Evolutionary conservation across 208 protist genomes (phyloP), one percentile per base, ranked within the genome.

Genomic region (Lotmaria passim): DNA sequence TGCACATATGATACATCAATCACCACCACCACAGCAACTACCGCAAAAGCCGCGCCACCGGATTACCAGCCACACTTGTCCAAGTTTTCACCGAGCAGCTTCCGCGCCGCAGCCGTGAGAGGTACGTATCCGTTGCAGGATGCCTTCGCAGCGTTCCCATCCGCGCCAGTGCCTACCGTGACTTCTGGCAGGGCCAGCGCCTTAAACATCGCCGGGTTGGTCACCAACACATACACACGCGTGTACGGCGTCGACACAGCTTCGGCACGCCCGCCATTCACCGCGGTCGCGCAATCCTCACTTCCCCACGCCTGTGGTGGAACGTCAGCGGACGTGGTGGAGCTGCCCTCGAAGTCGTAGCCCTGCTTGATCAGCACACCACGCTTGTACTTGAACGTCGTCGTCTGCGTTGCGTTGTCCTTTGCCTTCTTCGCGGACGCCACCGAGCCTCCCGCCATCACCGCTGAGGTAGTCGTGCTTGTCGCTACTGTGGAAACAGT

Each of bases 301-400:
- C 28, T 21, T 8, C 62, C 63, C 73, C 73, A 63, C 41, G 48
- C 62, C 10, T 44, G n/a, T 7, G 53, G 33, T 11, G 68, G 28
- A 15, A 44, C 31, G 2, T 34, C 44, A 21, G 26, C 43, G 19
- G 7, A 15, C 0, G 51, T 62, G 24, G 43, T 60, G 12, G 66
- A 71, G 41, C 66, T 70, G 7, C 69, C 46, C 19, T 70, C 74
- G 26, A 73, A 79, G 44, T 63, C 57, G 65, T 85, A 89, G 47
- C 80, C 78, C 36, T 85, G 69, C 26, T 69, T 59, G 17, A 72
- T 60, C 5, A 89, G 79, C 1, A 77, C 15, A 33, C 64, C 47
- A 38, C 78, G 77, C 39, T 75, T 72, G 69, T 89, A 85, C 64
- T 89, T 89, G 68, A 89, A 89, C 19, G 79, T 89, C 0, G 79